These are phyloP conservation scores for Zygoascus ofunaensis DNA, from an alignment of 805 yeast species.

Conservation along the genomic window DNA sequence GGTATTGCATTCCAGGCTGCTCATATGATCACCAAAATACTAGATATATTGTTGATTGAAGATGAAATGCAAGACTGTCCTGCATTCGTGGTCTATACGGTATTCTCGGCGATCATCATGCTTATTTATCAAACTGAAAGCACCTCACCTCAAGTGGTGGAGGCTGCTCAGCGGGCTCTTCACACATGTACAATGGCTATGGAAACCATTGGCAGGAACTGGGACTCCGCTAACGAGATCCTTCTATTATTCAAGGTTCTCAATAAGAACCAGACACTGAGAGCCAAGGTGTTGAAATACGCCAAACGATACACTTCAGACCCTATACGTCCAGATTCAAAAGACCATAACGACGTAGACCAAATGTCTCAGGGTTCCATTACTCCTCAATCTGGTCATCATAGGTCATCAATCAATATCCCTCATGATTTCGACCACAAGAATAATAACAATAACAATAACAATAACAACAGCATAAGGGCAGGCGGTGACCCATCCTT, in stretches of 20 bases:
- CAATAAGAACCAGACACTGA: constrained; percentile 18
- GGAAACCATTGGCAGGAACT: constrained; percentile 38
- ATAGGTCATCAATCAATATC: background rate
- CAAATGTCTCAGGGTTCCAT: background rate
- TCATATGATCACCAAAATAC: constrained; percentile 58
- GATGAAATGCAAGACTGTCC: constrained; percentile 46
- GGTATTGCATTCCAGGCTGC: constrained; percentile 79
- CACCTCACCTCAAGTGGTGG: constrained; percentile 28
- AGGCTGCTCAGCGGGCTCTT: constrained; percentile 32
- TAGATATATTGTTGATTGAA: constrained; percentile 44
- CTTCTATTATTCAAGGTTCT: constrained; percentile 41
- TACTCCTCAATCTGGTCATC: background rate
- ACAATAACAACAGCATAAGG: too few relatives aligned
- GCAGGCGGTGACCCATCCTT: too few relatives aligned
- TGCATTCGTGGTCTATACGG: constrained; percentile 48
- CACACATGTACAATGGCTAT: constrained; percentile 30
- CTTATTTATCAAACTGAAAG: constrained; percentile 58
- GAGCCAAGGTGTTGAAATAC: constrained; percentile 15
- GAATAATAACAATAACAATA: background rate
- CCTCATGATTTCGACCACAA: background rate
- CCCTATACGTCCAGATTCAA: background rate
- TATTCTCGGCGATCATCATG: constrained; percentile 58
- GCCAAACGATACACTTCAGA: constrained; percentile 9
- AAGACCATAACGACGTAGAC: background rate
- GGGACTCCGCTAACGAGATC: constrained; percentile 45